These are phyloP conservation scores for Vicia faba DNA, from an alignment of 306 rosid species.

Conservation along the genomic window DNA sequence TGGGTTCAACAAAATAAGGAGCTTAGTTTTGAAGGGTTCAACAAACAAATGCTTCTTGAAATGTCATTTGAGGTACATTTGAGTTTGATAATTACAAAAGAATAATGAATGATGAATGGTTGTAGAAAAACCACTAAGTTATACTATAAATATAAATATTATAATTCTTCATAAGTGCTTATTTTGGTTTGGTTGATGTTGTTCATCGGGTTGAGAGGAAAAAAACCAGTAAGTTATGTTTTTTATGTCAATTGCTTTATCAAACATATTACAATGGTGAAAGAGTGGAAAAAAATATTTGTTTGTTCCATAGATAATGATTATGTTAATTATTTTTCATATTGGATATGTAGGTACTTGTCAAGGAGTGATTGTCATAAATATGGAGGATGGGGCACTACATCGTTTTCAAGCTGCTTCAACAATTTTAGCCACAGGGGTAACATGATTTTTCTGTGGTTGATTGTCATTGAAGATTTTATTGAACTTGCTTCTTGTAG, in stretches of 20 bases:
- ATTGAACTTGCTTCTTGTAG: constrained; percentile 9
- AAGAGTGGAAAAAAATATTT: neutral
- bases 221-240: constrained; percentile 35
- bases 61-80: too few species aligned
- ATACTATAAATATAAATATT: too few species aligned
- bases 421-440: constrained; percentile 95
- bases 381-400: constrained; percentile 89
- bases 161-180: too few species aligned
- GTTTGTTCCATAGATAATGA: constrained; percentile 12
- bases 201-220: too few species aligned
- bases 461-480: constrained; percentile 26
- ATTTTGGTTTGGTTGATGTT: too few species aligned
- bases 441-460: constrained; percentile 35
- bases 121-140: too few species aligned
- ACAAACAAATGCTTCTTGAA: too few species aligned
- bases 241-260: constrained; percentile 13
- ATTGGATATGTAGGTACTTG: constrained; percentile 65
- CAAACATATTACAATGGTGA: neutral
- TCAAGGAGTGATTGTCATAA: constrained; percentile 91
- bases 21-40: too few species aligned
- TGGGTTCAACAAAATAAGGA: too few species aligned
- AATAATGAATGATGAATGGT: too few species aligned
- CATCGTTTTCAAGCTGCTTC: constrained; percentile 89
- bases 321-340: constrained; percentile 26
- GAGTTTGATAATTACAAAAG: too few species aligned